phyloP scores from a whole-genome alignment of 192 early-diverging fungal genomes.

The Umbelopsis sp. region DNA sequence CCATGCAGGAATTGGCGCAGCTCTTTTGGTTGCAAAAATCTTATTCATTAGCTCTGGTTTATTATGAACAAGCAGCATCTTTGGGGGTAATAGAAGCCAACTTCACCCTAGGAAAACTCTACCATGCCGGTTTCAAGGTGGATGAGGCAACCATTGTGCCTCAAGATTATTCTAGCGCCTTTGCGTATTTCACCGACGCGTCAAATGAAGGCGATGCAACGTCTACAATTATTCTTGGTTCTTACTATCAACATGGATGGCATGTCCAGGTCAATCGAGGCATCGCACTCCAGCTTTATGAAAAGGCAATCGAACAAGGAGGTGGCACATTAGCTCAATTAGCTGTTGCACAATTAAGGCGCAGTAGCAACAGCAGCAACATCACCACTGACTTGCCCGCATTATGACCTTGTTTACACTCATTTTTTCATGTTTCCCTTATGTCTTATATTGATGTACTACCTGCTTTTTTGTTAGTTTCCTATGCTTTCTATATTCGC shows the following conservation, averaged over 20 bases:
- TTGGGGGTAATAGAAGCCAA: constrained; percentile 22
- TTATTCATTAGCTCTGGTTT: background rate
- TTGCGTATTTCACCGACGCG: constrained; percentile 29
- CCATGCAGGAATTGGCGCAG: constrained; percentile 34
- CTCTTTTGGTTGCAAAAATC: constrained; percentile 28
- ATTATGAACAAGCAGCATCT: constrained; percentile 21
- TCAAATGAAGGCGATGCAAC: constrained; percentile 24
- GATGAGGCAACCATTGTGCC: constrained; percentile 14
- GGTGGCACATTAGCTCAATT: constrained; percentile 16
- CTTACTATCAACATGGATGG: constrained; percentile 46
- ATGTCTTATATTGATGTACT: constrained; percentile 7
- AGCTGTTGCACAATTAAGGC: background rate
- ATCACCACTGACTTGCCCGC: background rate
- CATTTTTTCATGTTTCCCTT: background rate
- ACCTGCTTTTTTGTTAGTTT: background rate
- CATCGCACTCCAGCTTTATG: constrained; percentile 31
- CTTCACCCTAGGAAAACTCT: constrained; percentile 28
- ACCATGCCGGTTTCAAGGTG: constrained; percentile 26
- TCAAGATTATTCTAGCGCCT: constrained; percentile 30
- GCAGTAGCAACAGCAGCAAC: constrained; percentile 7
- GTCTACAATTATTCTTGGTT: constrained; percentile 31
- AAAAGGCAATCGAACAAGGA: constrained; percentile 28
- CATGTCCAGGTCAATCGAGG: constrained; percentile 35
- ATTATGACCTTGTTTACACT: background rate
- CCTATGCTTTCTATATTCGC: constrained; percentile 1